Evolutionary conservation across 2,329 filamentous ascomycete species (phyloP).

Genomic region (Colletotrichum eremochloae): DNA sequence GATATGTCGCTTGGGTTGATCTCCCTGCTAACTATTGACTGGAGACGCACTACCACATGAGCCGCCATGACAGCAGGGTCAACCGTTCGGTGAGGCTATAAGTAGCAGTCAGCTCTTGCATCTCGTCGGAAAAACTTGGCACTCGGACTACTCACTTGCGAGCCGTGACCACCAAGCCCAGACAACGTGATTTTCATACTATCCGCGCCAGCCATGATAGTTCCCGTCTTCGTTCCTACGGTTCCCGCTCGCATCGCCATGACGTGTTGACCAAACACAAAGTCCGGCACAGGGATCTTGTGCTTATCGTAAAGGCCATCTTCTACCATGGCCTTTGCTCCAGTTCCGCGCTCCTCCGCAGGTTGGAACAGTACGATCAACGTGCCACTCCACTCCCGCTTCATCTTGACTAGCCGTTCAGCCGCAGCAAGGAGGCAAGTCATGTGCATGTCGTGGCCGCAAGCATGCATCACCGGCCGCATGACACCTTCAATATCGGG

Average conservation of each 20-base stretch:
- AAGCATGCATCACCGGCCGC: slow-evolving; percentile 76
- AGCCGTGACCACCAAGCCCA: slow-evolving; percentile 59
- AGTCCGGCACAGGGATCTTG: slow-evolving; percentile 49
- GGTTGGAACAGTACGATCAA: slow-evolving; percentile 76
- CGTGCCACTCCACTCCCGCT: slow-evolving; percentile 71
- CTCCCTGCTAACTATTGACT: slow-evolving; percentile 51
- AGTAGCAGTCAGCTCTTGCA: background rate
- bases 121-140: slow-evolving; percentile 39
- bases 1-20: slow-evolving; percentile 53
- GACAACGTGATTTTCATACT: slow-evolving; percentile 48
- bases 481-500: slow-evolving; percentile 60
- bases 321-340: slow-evolving; percentile 62
- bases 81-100: slow-evolving; percentile 56
- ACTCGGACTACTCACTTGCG: slow-evolving; percentile 12
- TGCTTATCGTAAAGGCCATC: slow-evolving; percentile 51
- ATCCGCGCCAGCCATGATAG: slow-evolving; percentile 47
- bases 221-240: slow-evolving; percentile 46
- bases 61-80: slow-evolving; percentile 62
- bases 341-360: slow-evolving; percentile 73
- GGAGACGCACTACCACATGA: slow-evolving; percentile 54
- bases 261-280: slow-evolving; percentile 55
- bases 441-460: slow-evolving; percentile 77
- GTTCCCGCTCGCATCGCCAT: slow-evolving; percentile 50
- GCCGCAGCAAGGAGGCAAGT: slow-evolving; percentile 68
- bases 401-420: slow-evolving; percentile 59